Evolutionary conservation across 148 eudicot genomes (phyloP).

Genomic region (Silene latifolia): DNA sequence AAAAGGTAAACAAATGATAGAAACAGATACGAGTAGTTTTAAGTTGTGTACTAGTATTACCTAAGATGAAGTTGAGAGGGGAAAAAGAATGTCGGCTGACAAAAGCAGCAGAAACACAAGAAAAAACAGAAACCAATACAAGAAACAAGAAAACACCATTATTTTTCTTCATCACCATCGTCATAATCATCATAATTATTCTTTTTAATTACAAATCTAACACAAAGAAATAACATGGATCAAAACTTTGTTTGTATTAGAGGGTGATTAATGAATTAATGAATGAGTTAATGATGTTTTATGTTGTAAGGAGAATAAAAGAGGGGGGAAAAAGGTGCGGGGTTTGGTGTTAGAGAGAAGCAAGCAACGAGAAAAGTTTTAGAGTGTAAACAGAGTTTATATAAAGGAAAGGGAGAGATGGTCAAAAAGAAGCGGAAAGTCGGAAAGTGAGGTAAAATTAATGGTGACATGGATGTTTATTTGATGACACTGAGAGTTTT

Average conservation of each 20-base stretch:
- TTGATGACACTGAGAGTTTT: not conserved
- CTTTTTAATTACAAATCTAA: conserved; percentile 15
- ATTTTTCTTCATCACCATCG: not conserved
- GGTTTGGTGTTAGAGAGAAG: not conserved
- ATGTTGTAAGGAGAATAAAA: not conserved
- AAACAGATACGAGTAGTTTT: not conserved
- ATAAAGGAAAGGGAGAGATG: not conserved
- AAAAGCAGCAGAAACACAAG: conserved; percentile 22
- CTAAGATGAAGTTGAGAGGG: conserved; percentile 32
- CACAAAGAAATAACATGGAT: conserved; percentile 18
- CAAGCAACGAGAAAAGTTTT: not conserved
- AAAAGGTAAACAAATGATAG: too few relatives aligned
- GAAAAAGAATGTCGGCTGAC: conserved; percentile 20
- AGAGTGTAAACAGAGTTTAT: conserved; percentile 1
- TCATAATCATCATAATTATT: not conserved
- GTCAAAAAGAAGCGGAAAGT: not conserved
- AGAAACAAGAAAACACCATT: conserved; percentile 4
- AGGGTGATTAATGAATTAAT: not conserved
- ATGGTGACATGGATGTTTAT: not conserved
- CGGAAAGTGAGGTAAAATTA: not conserved
- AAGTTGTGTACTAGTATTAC: conserved; percentile 15
- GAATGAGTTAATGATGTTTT: not conserved
- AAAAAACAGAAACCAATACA: not conserved
- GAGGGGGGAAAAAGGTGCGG: not conserved
- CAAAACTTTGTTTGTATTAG: not conserved